A percentile compares a stretch with the other conserved stretches of the same genome.
Conservation (phyloP, 75 land plant genomes). For the Adiantum capillusveneris region DNA sequence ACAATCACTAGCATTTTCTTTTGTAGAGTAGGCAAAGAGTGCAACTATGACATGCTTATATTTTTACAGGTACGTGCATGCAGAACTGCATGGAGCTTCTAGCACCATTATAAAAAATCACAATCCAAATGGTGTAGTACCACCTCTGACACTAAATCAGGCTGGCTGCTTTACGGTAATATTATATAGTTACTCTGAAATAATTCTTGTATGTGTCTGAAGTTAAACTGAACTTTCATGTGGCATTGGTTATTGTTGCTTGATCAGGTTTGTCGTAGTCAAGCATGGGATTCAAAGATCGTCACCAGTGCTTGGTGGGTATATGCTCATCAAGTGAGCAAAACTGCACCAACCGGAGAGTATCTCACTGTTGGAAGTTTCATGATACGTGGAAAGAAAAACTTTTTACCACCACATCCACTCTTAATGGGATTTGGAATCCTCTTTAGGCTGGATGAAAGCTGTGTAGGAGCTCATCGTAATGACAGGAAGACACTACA, state of each 20-base stretch:
- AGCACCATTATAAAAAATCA: slow-evolving; percentile 96
- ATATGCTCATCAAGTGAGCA: slow-evolving; percentile 94
- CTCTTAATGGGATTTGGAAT: slow-evolving; percentile 98
- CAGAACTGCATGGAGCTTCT: slow-evolving; percentile 97
- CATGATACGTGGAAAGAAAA: slow-evolving; percentile 94
- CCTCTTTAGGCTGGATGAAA: slow-evolving; percentile 90
- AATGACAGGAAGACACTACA: slow-evolving; percentile 87
- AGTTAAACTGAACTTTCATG: no score
- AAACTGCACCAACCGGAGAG: slow-evolving; percentile 98
- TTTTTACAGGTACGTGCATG: slow-evolving; percentile 78
- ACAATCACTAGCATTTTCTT: no score
- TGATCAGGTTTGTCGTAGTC: slow-evolving; percentile 87
- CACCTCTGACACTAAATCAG: slow-evolving; percentile 95
- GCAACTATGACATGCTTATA: no score
- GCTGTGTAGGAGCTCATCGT: slow-evolving; percentile 78
- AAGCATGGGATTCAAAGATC: slow-evolving; percentile 98
- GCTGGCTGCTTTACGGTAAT: slow-evolving; percentile 97
- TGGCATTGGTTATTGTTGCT: not conserved
- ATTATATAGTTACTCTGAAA: not conserved
- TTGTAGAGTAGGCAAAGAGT: no score
- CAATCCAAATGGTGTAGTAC: slow-evolving; percentile 59
- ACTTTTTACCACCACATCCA: slow-evolving; percentile 91
- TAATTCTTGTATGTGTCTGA: not conserved
- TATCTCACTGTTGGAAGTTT: slow-evolving; percentile 99
- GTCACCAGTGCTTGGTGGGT: slow-evolving; percentile 99